Evolutionary conservation across 2,329 filamentous ascomycete species (phyloP), one percentile per base, ranked within the genome.

Genomic region (Emergomyces pasteurianus): DNA sequence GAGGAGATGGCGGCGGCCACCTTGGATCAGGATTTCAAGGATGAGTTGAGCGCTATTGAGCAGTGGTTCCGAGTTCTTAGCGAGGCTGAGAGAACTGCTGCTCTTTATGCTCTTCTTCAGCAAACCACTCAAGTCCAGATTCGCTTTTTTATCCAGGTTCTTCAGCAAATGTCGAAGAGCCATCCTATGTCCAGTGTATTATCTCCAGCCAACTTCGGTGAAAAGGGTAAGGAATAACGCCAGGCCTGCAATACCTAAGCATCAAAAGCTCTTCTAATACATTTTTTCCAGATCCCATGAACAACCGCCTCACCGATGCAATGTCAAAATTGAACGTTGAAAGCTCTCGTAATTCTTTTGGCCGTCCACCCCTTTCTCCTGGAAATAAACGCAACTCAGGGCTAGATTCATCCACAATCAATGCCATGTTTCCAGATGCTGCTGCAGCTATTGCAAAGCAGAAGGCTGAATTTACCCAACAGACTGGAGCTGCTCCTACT

Each of bases 61-160:
- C 94, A 99, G 80, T 99, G 94, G 94, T 99, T 99, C 76, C 88
- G 92, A 64, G 94, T 99, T 59, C 80, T 99, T 65, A 97, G 92
- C 71, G 94, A 97, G 77, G 92, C 94, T 34, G 94, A 99, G 77
- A 84, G 94, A 64, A 99, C 94, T 23, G 94, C 94, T 64, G 94
- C 94, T 56, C 79, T 97, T 62, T 99, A 99, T 74, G 92, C 94
- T 63, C 80, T 99, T 68, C 81, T 99, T 63, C 94, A 99, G 79
- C 94, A 99, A 81, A 97, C 94, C 6, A 99, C 94, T 4, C 94
- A 97, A 77, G 92, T 99, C 63, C 94, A 99, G 78, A 96, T 97
- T 72, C 87, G 94, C 60, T 99, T 99, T 81, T 99, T 99, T 77
- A 97, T 97, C 67, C 92, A 97, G 77, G 91, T 99, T 54, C 80